Evolutionary conservation across 2,329 filamentous ascomycete genomes (phyloP).

Genomic region (Rugonectria rugulosa): DNA sequence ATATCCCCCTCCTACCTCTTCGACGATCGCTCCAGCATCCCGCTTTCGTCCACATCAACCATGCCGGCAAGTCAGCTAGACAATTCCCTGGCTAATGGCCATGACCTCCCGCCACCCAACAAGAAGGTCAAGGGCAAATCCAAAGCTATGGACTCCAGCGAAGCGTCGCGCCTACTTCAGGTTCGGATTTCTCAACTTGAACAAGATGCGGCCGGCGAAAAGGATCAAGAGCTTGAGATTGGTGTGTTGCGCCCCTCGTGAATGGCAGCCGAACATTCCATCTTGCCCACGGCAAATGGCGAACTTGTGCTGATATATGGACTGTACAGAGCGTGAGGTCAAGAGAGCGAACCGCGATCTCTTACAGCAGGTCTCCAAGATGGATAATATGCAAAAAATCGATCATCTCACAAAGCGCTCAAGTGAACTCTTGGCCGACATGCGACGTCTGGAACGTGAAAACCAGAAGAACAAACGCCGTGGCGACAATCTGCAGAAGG

Average conservation of each 20-base stretch:
- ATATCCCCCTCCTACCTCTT: constrained; percentile 32
- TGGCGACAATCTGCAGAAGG: constrained; percentile 92
- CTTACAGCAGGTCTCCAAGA: constrained; percentile 86
- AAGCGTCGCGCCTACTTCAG: constrained; percentile 89
- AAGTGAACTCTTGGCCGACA: constrained; percentile 88
- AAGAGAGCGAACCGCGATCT: constrained; percentile 94
- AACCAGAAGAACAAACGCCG: constrained; percentile 96
- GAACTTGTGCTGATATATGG: constrained; percentile 37
- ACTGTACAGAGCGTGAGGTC: constrained; percentile 80
- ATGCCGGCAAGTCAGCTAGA: constrained; percentile 53
- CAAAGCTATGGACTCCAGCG: constrained; percentile 84
- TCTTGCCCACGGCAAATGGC: constrained; percentile 14
- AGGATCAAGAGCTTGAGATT: constrained; percentile 95
- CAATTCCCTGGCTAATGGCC: constrained; percentile 51
- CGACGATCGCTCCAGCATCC: constrained; percentile 24
- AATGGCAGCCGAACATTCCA: constrained; percentile 17
- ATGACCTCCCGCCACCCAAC: constrained; percentile 53
- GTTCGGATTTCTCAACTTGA: constrained; percentile 96
- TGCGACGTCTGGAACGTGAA: constrained; percentile 95
- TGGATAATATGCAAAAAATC: constrained; percentile 90
- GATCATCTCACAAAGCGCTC: constrained; percentile 91
- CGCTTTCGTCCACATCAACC: constrained; percentile 32
- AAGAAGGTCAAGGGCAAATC: constrained; percentile 88
- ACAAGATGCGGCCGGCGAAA: constrained; percentile 90
- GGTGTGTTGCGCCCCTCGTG: constrained; percentile 62